Percentiles rank a stretch among this genome's conserved stretches.
Conservation (phyloP, 768 basidiomycete genomes). For the Lactarius hatsudake region DNA sequence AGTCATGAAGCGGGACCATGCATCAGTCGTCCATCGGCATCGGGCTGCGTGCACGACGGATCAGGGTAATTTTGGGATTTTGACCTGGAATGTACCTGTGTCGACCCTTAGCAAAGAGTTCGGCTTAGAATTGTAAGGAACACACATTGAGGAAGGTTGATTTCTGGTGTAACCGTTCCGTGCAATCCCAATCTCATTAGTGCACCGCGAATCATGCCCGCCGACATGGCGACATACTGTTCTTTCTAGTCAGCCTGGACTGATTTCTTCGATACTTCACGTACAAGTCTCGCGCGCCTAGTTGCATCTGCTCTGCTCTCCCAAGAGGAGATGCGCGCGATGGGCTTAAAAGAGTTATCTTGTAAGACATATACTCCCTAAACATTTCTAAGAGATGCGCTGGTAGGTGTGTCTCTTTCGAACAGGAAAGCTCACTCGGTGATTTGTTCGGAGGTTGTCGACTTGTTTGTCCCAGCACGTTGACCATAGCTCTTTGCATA, state of each 20-base stretch:
- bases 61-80: conserved; percentile 61
- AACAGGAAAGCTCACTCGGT: conserved; percentile 55
- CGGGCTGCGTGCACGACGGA: not conserved
- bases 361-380: conserved; percentile 94
- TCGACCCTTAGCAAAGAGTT: conserved; percentile 1
- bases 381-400: not conserved
- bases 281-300: conserved; percentile 66
- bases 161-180: conserved; percentile 73
- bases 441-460: conserved; percentile 93
- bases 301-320: conserved; percentile 72
- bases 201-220: conserved; percentile 82
- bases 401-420: not conserved
- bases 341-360: conserved; percentile 86
- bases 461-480: conserved; percentile 94
- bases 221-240: conserved; percentile 79
- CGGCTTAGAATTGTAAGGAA: conserved; percentile 6
- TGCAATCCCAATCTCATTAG: conserved; percentile 75
- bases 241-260: not conserved
- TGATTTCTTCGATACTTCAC: conserved; percentile 27
- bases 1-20: not conserved
- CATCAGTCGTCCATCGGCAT: not conserved
- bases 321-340: conserved; percentile 77
- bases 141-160: conserved; percentile 84
- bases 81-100: conserved; percentile 80
- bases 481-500: conserved; percentile 95